Percentiles rank a stretch among this genome's conserved stretches.
These are phyloP conservation scores for Aspergillus luchuensis DNA, from an alignment of 2,329 filamentous ascomycete genomes.

Conservation along the genomic window DNA sequence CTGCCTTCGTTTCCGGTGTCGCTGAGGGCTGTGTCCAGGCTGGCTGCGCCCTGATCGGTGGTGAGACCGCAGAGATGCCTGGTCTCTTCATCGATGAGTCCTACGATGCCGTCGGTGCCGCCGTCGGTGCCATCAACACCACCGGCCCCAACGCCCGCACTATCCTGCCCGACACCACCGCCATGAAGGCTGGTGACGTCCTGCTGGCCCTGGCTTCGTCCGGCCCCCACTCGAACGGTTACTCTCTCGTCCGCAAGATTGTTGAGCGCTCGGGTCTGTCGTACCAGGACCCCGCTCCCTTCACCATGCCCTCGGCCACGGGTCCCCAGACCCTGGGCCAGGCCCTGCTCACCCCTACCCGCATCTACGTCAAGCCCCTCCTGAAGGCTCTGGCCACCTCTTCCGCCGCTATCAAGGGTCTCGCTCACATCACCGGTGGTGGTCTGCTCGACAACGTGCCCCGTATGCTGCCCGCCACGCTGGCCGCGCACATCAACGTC, in stretches of 20 bases:
- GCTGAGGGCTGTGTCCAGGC: conserved; percentile 82
- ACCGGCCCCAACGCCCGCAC: conserved; percentile 55
- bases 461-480: conserved; percentile 77
- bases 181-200: conserved; percentile 80
- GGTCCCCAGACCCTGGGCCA: conserved; percentile 60
- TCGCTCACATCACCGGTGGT: conserved; percentile 96
- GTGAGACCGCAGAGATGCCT: conserved; percentile 98
- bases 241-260: conserved; percentile 92
- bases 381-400: conserved; percentile 61
- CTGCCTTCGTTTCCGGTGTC: conserved; percentile 87
- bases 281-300: conserved; percentile 75
- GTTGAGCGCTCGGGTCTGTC: conserved; percentile 70
- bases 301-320: conserved; percentile 73
- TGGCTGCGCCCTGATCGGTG: conserved; percentile 88
- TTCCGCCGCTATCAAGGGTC: conserved; percentile 73
- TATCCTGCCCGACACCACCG: conserved; percentile 72
- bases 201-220: conserved; percentile 82
- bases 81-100: conserved; percentile 86
- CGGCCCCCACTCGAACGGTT: conserved; percentile 94
- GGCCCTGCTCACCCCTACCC: conserved; percentile 82
- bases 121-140: conserved; percentile 75
- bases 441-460: conserved; percentile 93
- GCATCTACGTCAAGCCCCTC: conserved; percentile 86
- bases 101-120: conserved; percentile 90
- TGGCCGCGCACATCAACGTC: conserved; percentile 81